Percentiles rank a stretch among this genome's conserved stretches.
phyloP scores from a whole-genome alignment of 306 rosid genomes.

The Inga laurina region DNA sequence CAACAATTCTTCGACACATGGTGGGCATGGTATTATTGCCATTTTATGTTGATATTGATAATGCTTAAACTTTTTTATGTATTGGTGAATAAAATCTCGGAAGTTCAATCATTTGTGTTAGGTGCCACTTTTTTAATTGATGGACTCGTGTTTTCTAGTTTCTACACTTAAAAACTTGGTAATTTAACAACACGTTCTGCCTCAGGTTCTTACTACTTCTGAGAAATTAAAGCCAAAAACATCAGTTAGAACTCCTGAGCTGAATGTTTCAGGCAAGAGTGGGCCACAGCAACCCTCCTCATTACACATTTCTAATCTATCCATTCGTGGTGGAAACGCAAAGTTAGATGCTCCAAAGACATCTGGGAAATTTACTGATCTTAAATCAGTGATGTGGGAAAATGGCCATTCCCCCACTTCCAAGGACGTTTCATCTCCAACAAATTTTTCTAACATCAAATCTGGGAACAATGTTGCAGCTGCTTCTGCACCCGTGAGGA shows the following conservation, averaged over 20 bases:
- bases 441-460: constrained; percentile 51
- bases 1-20: not conserved
- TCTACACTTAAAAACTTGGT: constrained; percentile 6
- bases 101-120: not conserved
- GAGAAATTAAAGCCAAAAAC: constrained; percentile 89
- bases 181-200: constrained; percentile 4
- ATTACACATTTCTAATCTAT: constrained; percentile 55
- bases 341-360: constrained; percentile 79
- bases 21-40: not conserved
- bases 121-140: not conserved
- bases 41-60: not conserved
- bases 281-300: constrained; percentile 60
- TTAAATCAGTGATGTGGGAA: constrained; percentile 79
- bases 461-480: constrained; percentile 63
- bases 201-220: constrained; percentile 69
- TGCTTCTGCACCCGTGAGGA: constrained; percentile 62
- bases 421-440: constrained; percentile 77
- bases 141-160: not conserved
- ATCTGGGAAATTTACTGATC: constrained; percentile 91
- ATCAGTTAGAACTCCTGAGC: constrained; percentile 58
- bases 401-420: constrained; percentile 67
- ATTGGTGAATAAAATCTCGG: not conserved
- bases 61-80: not conserved
- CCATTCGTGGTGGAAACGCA: constrained; percentile 66
- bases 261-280: constrained; percentile 56